Base-by-base conservation (phyloP, 2,329 filamentous ascomycete genomes). In the Claviceps monticola region DNA sequence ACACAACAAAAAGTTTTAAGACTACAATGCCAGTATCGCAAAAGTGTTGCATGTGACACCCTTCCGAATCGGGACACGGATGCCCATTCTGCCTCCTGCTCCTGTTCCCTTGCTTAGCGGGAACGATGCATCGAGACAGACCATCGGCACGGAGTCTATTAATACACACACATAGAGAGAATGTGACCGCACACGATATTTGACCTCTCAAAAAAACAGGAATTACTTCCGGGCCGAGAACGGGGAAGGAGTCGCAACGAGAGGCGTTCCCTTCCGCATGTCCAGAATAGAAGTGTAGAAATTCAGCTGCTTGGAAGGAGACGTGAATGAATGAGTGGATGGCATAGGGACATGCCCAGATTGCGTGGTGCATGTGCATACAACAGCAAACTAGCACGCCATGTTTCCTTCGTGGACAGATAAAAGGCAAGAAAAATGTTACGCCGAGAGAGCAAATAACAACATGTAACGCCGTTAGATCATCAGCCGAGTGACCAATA, bases 381-480 rank as follows among this genome's bases (percentile, higher is more conserved):
- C 36, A 36, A 48, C 29, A 17, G 44, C 38, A 44, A 43, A n/a
- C 38, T 19, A 34, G 48, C 29, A 9, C 29, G 29, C 16, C n/a
- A 44, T 46, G 37, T 21, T 48, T 19, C 38, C 29, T 53, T 48
- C 48, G 34, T 47, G 42, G 48, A 41, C 9, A 50, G 19, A 39
- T 11, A 23, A 13, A 47, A 41, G 38, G 29, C 36, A 53, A 44
- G 44, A 39, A 45, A 14, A 51, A 39, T 64, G 66, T 63, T 68
- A 66, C 66, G 66, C 64, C 65, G 51, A 53, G 54, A 57, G 56
- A 53, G 56, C 49, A 46, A 45, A 50, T 56, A 56, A 59, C 56
- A 59, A 59, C 61, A 64, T 55, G 56, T 64, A 60, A 69, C 66
- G 66, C 66, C 67, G 61, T 62, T 60, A 61, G 59, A 59, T 64